Evolutionary conservation across 805 yeast genomes (phyloP), one percentile per base, ranked within the genome.

Genomic region (Danielia oregonensis): DNA sequence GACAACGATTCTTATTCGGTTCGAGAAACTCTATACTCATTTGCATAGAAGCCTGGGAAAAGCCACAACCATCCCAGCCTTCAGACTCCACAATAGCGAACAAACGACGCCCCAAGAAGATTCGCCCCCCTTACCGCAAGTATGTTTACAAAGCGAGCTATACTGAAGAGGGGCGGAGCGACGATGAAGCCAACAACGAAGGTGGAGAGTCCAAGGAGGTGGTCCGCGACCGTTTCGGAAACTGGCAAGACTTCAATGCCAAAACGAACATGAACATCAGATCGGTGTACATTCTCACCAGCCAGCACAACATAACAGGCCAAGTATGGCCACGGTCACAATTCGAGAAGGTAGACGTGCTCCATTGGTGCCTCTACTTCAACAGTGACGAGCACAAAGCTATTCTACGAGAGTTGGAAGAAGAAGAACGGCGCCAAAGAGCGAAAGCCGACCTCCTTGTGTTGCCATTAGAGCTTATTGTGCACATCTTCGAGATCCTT

Each of bases 31-130:
- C n/a, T n/a, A n/a, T n/a, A n/a, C n/a, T n/a, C n/a, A n/a, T n/a
- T n/a, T n/a, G n/a, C n/a, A n/a, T n/a, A n/a, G n/a, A n/a, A n/a
- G n/a, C n/a, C n/a, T n/a, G n/a, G n/a, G n/a, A n/a, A n/a, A n/a
- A n/a, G n/a, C n/a, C n/a, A n/a, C n/a, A n/a, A n/a, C n/a, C n/a
- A n/a, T n/a, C n/a, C n/a, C n/a, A n/a, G n/a, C n/a, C n/a, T n/a
- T n/a, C n/a, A n/a, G n/a, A 9, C 22, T 19, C 36, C 48, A 43
- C 16, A 22, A 88, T 88, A 81, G 96, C 88, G 22, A 88, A 88
- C 61, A 88, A 87, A 59, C 64, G 89, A 52, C 74, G 97, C 56
- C 88, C 96, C 8, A 83, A 82, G 68, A 83, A 88, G 69, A 68
- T 74, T 30, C 79, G 81, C 43, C 87, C 88, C 36, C 88, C 89